Conservation (phyloP, 2,329 filamentous ascomycete genomes). For the Fusarium continuum region DNA sequence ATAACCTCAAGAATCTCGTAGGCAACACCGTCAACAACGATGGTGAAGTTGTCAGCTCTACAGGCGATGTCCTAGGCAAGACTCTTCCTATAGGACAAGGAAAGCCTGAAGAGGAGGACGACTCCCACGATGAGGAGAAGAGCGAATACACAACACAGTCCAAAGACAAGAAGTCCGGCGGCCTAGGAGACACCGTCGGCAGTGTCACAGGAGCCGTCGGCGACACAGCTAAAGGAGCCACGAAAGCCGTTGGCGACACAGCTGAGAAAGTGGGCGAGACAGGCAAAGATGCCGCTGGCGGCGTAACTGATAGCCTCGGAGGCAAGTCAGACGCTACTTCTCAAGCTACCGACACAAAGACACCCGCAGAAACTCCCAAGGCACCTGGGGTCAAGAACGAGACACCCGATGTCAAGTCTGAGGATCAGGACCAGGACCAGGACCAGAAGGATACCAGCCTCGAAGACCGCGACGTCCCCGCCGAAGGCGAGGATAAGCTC, state of each 20-base stretch:
- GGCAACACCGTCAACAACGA: conserved; percentile 52
- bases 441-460: conserved; percentile 28
- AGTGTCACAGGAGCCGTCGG: conserved; percentile 19
- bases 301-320: conserved; percentile 35
- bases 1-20: conserved; percentile 52
- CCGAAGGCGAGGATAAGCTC: conserved; percentile 27
- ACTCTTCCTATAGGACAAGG: conserved; percentile 45
- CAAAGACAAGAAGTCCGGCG: conserved; percentile 46
- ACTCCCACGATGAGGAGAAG: conserved; percentile 40
- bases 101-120: conserved; percentile 40
- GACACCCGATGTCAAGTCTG: conserved; percentile 17
- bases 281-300: conserved; percentile 8
- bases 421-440: not conserved
- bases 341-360: conserved; percentile 23
- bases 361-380: conserved; percentile 31
- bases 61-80: conserved; percentile 56
- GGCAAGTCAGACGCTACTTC: conserved; percentile 28
- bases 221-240: conserved; percentile 9
- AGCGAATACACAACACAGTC: conserved; percentile 54
- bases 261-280: conserved; percentile 7
- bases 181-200: conserved; percentile 36
- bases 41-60: conserved; percentile 49
- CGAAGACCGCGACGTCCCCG: conserved; percentile 31
- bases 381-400: conserved; percentile 22
- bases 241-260: conserved; percentile 23